Conservation (phyloP, 768 basidiomycete genomes). For the Kwoniella dendrophila region DNA sequence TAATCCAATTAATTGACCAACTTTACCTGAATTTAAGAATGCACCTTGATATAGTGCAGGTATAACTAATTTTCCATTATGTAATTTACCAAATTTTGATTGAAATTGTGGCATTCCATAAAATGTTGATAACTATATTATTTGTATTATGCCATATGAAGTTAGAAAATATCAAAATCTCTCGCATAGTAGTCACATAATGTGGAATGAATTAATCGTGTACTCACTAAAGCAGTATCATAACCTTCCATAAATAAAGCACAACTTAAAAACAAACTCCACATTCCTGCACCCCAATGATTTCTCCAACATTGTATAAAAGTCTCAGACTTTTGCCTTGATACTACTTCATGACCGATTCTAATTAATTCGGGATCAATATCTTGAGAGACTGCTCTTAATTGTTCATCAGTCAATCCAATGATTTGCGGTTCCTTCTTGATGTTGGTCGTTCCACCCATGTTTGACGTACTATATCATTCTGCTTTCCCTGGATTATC, state of each 20-base stretch:
- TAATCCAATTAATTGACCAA: slow-evolving; percentile 41
- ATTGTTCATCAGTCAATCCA: slow-evolving; percentile 33
- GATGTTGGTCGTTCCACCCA: slow-evolving; percentile 7
- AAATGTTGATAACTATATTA: slow-evolving; percentile 29
- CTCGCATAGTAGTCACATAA: too few species aligned
- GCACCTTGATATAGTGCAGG: slow-evolving; percentile 52
- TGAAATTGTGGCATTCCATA: slow-evolving; percentile 32
- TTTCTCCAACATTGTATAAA: slow-evolving; percentile 32
- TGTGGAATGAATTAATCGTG: too few species aligned
- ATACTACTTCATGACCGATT: slow-evolving; percentile 27
- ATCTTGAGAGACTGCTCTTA: slow-evolving; percentile 24
- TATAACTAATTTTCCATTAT: slow-evolving; percentile 38
- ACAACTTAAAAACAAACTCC: slow-evolving; percentile 28
- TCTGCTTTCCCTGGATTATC: too few species aligned
- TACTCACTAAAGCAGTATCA: slow-evolving; percentile 34
- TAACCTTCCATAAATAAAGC: slow-evolving; percentile 39
- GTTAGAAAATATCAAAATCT: too few species aligned
- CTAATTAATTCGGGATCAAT: slow-evolving; percentile 32
- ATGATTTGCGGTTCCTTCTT: slow-evolving; percentile 15
- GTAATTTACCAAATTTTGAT: slow-evolving; percentile 20
- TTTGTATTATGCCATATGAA: too few species aligned
- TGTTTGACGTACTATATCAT: too few species aligned
- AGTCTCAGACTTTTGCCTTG: slow-evolving; percentile 26
- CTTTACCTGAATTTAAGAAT: slow-evolving; percentile 45
- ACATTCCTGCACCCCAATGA: slow-evolving; percentile 37